Evolutionary conservation across 192 early-diverging fungal genomes (phyloP), one percentile per base, ranked within the genome.

Genomic region (Oehlia diaphana): DNA sequence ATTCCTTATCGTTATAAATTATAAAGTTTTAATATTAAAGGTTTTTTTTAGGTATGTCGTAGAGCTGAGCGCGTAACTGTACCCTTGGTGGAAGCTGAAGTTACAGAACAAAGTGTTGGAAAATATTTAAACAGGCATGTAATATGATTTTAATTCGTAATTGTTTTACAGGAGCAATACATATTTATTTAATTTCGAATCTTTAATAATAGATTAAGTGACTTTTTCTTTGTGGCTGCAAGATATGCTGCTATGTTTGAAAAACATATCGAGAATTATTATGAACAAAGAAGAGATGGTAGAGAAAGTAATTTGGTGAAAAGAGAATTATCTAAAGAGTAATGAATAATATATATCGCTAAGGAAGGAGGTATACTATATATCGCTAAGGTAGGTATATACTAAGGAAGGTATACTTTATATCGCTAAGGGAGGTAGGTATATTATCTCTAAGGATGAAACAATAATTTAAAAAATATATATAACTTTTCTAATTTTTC

Each of bases 191-290:
- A n/a, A 16, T 68, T 49, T 23, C 0, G 0, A 53, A 58, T 58
- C 9, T 44, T 44, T 44, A 9, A n/a, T 31, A 58, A 12, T 81
- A 86, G 85, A 10, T 86, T 98, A 76, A 95, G 94, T 83, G 97
- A 98, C 77, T 98, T 92, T 75, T 77, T 98, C 65, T 98, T 98
- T 84, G 93, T 90, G 23, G 96, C 96, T 10, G 96, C 95, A 1
- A 86, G 97, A 39, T 94, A 85, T 82, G 90, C 92, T 13, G 95
- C 96, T 2, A 92, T 91, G 82, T 65, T 85, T 19, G 92, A 94
- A 62, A 88, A 90, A 7, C 79, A 92, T 68, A 77, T 81, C 6
- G 96, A 98, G 78, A 91, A 87, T 47, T 89, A 96, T n/a, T 98
- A 98, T 81, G 81, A 85, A 81, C 77, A 78, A 71, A 64, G 67